These are phyloP conservation scores for Mycena capillaripes DNA, from an alignment of 768 basidiomycete species.

Conservation along the genomic window DNA sequence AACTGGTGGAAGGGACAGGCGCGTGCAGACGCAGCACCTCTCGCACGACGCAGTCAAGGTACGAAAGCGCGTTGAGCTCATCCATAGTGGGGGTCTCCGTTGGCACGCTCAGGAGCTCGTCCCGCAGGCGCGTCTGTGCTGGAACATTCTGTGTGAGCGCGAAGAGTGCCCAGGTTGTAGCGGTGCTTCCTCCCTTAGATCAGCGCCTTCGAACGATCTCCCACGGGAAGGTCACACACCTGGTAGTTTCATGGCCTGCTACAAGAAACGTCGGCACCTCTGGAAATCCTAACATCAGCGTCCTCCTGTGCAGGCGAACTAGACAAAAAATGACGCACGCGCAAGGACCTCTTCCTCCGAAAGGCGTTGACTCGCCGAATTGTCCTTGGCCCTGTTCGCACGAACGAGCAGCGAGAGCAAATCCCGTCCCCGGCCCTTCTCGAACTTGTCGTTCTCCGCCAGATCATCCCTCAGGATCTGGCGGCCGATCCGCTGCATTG, in stretches of 20 bases:
- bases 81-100: constrained; percentile 79
- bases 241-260: constrained; percentile 69
- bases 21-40: constrained; percentile 14
- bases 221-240: not conserved
- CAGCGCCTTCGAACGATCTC: not conserved
- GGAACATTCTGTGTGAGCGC: constrained; percentile 62
- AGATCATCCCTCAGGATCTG: constrained; percentile 61
- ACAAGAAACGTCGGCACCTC: constrained; percentile 74
- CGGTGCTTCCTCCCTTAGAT: constrained; percentile 46
- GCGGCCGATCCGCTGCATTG: constrained; percentile 64
- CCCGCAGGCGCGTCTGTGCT: constrained; percentile 68
- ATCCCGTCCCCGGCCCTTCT: constrained; percentile 54
- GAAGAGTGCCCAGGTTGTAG: constrained; percentile 71
- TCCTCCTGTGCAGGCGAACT: no score
- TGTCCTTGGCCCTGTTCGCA: constrained; percentile 74
- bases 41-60: constrained; percentile 63
- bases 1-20: not conserved
- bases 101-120: constrained; percentile 64
- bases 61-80: constrained; percentile 72
- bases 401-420: constrained; percentile 70
- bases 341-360: constrained; percentile 73
- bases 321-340: constrained; percentile 50
- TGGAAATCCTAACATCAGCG: constrained; percentile 36
- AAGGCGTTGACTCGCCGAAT: constrained; percentile 66
- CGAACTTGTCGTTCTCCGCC: constrained; percentile 44